Percentiles rank a stretch among this genome's conserved stretches.
These are phyloP conservation scores for Simmondsia chinensis DNA, from an alignment of 148 eudicot species.

Conservation along the genomic window DNA sequence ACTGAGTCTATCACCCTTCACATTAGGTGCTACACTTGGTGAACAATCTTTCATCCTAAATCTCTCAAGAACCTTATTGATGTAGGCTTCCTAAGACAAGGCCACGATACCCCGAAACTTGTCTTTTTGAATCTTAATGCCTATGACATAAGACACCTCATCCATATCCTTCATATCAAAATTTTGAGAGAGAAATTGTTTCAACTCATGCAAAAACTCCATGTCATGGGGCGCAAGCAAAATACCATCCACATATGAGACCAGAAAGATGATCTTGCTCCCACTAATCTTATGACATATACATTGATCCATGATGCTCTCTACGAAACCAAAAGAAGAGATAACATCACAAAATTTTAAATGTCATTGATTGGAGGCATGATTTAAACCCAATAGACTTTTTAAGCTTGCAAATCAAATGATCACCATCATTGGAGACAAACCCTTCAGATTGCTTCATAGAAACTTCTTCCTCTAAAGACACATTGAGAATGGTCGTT, in stretches of 20 bases:
- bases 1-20: background rate
- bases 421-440: background rate
- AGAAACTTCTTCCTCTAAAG: background rate
- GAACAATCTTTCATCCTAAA: background rate
- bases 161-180: background rate
- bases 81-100: background rate
- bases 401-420: constrained; percentile 1
- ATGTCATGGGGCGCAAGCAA: background rate
- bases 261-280: constrained; percentile 1
- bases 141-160: too few species aligned
- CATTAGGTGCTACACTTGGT: background rate
- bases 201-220: background rate
- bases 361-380: background rate
- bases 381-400: constrained; percentile 1
- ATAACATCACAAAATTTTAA: background rate
- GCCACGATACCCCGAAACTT: too few species aligned
- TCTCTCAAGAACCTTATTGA: background rate
- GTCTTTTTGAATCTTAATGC: too few species aligned
- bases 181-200: background rate
- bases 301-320: background rate
- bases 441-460: background rate
- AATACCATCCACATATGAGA: background rate
- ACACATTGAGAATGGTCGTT: background rate
- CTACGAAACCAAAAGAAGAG: background rate
- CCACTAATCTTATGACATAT: background rate